phyloP scores from a whole-genome alignment of 1,139 yeast species.

The Meyerozyma smithsonii region DNA sequence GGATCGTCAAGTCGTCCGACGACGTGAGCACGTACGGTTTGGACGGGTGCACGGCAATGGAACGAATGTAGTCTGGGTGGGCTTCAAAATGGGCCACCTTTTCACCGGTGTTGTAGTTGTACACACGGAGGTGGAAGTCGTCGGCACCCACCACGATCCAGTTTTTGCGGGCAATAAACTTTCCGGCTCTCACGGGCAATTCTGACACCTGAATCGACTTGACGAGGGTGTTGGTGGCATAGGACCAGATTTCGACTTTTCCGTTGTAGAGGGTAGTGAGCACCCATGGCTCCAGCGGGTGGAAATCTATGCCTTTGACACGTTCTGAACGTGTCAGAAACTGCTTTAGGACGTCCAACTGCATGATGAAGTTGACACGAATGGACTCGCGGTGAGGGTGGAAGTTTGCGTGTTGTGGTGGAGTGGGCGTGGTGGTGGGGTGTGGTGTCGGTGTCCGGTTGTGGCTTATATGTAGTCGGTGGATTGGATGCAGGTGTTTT shows the following conservation, averaged over 20 bases:
- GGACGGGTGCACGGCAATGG: constrained; percentile 90
- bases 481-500: too few relatives aligned
- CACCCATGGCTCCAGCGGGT: constrained; percentile 97
- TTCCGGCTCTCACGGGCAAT: constrained; percentile 93
- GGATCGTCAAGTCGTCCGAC: constrained; percentile 87
- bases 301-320: constrained; percentile 96
- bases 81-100: constrained; percentile 94
- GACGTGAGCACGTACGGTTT: constrained; percentile 86
- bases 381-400: constrained; percentile 2
- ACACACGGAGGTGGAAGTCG: constrained; percentile 89
- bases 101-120: constrained; percentile 93
- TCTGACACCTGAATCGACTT: constrained; percentile 79
- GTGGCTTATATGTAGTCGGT: too few relatives aligned
- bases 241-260: constrained; percentile 87
- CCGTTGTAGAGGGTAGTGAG: constrained; percentile 83
- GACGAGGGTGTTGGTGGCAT: constrained; percentile 62
- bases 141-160: constrained; percentile 97
- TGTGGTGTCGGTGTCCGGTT: neutral
- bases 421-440: neutral
- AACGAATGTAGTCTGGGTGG: constrained; percentile 93
- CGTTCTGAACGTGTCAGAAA: constrained; percentile 89
- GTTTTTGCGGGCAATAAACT: constrained; percentile 90
- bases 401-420: neutral
- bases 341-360: constrained; percentile 59
- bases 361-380: constrained; percentile 22